Evolutionary conservation across 1,284 basidiomycete genomes (phyloP), one percentile per base, ranked within the genome.

Genomic region (Irpex sp.): DNA sequence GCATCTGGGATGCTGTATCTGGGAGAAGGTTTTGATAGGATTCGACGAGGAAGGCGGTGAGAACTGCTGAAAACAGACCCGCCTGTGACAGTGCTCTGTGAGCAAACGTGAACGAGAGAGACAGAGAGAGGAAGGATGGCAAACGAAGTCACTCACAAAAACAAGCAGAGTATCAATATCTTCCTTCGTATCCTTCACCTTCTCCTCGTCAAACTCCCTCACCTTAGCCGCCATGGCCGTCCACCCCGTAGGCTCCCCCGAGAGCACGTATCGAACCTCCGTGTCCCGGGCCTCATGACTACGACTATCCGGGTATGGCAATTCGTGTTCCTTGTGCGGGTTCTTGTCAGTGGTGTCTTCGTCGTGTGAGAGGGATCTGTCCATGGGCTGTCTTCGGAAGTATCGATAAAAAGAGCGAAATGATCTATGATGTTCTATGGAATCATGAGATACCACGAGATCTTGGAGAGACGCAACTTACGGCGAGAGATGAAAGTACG

Each of bases 151-250:
- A 42, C 39, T 10, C n/a, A 42, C 39, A 6, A 42, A 42, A n/a
- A 42, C 39, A 3, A 42, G n/a, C n/a, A 45, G 4, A 14, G 39
- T 45, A 16, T 45, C 39, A 7, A 66, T 62, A 12, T 66, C 63
- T 16, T 63, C 63, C 47, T 63, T 63, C 59, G 60, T 60, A n/a
- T 47, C 52, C 10, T 61, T 9, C 7, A 61, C 58, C 35, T 47
- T 57, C 6, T 14, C 39, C 39, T 56, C 23, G 33, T 66, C 65
- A 48, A 61, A 47, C 18, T 53, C 52, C 10, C 58, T 35, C 4
- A 66, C 53, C 4, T 36, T 51, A 18, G 61, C 56, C 4, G 58
- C 58, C 56, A 64, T 59, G n/a, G 4, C 49, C 9, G 47, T n/a
- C 65, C 65, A 66, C 10, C 58, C 63, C 4, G 58, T 21, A 12